Evolutionary conservation across 768 basidiomycete species (phyloP).

Genomic region (Trametes cubensis): DNA sequence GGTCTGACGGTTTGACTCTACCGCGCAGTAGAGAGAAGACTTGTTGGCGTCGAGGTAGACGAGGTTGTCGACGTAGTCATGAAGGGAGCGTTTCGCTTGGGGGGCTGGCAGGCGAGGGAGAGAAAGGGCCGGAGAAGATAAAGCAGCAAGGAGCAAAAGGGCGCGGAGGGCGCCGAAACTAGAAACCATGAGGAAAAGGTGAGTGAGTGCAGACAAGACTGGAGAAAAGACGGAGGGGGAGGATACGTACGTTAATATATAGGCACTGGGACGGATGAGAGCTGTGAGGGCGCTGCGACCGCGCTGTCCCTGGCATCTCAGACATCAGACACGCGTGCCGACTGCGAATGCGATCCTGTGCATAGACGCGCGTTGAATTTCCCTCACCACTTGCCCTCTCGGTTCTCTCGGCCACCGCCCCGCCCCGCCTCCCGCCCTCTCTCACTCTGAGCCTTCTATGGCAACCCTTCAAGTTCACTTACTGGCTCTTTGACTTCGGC

Average conservation of each 20-base stretch:
- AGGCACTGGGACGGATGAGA: background rate
- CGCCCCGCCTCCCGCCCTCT: background rate
- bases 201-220: slow-evolving; percentile 21
- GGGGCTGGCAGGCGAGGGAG: slow-evolving; percentile 10
- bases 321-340: slow-evolving; percentile 12
- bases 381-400: background rate
- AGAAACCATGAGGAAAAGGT: slow-evolving; percentile 20
- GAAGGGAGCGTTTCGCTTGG: slow-evolving; percentile 1
- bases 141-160: slow-evolving; percentile 13
- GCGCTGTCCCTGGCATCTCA: slow-evolving; percentile 4
- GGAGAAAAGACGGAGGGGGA: background rate
- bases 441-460: background rate
- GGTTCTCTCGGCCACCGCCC: slow-evolving; percentile 23
- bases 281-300: slow-evolving; percentile 11
- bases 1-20: slow-evolving; percentile 5
- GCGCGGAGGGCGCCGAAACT: slow-evolving; percentile 20
- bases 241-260: slow-evolving; percentile 13
- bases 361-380: background rate
- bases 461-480: background rate
- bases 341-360: slow-evolving; percentile 12
- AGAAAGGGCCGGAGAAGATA: slow-evolving; percentile 18
- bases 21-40: slow-evolving; percentile 14
- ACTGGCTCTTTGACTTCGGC: background rate
- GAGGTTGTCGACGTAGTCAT: slow-evolving; percentile 17
- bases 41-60: slow-evolving; percentile 16